A percentile compares a stretch with the other conserved stretches of the same genome.
These are phyloP conservation scores for Suillus subluteus DNA, from an alignment of 768 basidiomycete species.

Conservation along the genomic window DNA sequence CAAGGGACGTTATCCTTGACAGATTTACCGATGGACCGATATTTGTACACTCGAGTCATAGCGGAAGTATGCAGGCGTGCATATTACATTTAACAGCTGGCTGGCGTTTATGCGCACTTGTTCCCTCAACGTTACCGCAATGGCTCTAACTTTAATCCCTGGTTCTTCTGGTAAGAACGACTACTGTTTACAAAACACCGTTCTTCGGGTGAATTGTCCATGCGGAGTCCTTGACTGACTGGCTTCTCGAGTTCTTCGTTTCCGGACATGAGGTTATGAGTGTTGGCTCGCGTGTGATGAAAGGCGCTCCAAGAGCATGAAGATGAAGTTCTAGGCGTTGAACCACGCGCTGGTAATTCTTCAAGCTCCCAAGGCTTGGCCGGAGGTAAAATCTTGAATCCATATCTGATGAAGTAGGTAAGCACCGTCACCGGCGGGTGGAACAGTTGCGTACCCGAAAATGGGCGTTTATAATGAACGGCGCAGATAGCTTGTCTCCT, in stretches of 20 bases:
- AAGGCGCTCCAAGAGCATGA: background rate
- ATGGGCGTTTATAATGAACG: background rate
- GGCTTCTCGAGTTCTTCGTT: background rate
- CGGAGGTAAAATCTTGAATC: background rate
- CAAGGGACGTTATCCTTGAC: background rate
- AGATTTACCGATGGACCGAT: background rate
- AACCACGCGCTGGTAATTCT: background rate
- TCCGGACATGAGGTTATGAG: background rate
- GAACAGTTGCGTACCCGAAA: background rate
- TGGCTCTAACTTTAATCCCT: background rate
- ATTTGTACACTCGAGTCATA: background rate
- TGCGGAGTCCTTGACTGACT: background rate
- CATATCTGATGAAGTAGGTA: background rate
- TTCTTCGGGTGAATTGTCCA: background rate
- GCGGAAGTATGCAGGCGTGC: no score
- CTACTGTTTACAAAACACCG: slow-evolving; percentile 1
- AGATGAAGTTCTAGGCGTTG: background rate
- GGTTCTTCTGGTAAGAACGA: background rate
- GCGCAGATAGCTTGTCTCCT: background rate
- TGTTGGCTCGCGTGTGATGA: background rate
- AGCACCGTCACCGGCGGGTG: background rate
- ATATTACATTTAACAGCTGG: background rate
- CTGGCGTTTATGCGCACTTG: slow-evolving; percentile 1
- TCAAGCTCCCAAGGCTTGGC: background rate
- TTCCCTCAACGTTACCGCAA: background rate